Evolutionary conservation across 2,329 filamentous ascomycete genomes (phyloP).

Genomic region (Cercospora zeae-maydis): DNA sequence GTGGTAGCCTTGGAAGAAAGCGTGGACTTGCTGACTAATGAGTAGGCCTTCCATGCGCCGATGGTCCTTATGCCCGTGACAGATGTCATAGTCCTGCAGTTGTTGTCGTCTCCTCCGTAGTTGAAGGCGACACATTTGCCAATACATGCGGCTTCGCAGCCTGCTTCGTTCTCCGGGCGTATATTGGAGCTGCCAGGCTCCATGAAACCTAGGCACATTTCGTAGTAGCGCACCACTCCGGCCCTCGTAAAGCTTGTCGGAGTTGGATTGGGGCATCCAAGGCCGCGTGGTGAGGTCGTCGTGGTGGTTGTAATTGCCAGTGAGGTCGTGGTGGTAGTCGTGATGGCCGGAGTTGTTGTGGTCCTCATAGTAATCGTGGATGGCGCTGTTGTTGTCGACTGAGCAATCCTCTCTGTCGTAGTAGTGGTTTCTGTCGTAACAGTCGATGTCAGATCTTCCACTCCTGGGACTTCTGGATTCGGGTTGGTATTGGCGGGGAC

Average conservation of each 20-base stretch:
- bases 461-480: background rate
- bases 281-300: too few species aligned
- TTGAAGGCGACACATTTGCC: background rate
- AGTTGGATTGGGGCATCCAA: background rate
- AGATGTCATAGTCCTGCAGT: background rate
- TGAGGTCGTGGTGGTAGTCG: background rate
- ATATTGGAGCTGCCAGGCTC: background rate
- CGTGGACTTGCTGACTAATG: background rate
- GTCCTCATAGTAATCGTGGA: background rate
- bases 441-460: background rate
- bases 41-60: background rate
- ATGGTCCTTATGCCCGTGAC: background rate
- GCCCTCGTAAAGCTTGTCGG: background rate
- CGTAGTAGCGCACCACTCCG: background rate
- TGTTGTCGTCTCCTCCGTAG: background rate
- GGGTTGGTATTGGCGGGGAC: background rate
- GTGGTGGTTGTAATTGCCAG: too few species aligned
- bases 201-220: background rate
- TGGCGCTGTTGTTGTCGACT: background rate
- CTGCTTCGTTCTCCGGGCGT: background rate
- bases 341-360: background rate
- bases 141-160: background rate
- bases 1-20: background rate
- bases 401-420: background rate
- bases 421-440: too few species aligned